phyloP scores from a whole-genome alignment of 495 filamentous ascomycete genomes.

The Neurospora cerealis region DNA sequence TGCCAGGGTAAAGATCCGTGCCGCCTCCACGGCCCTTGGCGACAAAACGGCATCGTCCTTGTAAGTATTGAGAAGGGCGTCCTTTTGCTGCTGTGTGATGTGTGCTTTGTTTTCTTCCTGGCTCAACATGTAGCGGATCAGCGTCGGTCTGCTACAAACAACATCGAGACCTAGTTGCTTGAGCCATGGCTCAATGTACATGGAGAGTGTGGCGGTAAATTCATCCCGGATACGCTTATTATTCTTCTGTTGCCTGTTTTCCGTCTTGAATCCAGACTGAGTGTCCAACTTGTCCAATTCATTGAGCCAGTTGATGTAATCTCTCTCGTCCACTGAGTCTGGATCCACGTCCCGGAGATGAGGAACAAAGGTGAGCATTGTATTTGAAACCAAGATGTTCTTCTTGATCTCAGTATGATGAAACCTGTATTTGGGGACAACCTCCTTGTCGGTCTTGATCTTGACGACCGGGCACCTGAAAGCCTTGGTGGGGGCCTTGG shows the following conservation, averaged over 20 bases:
- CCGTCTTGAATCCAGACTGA: slow-evolving; percentile 36
- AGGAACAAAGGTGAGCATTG: slow-evolving; percentile 38
- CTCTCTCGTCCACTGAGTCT: slow-evolving; percentile 28
- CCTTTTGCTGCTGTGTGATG: slow-evolving; percentile 36
- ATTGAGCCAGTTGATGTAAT: slow-evolving; percentile 35
- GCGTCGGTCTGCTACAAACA: slow-evolving; percentile 31
- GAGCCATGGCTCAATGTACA: slow-evolving; percentile 37
- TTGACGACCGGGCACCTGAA: slow-evolving; percentile 21
- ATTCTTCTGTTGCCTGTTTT: slow-evolving; percentile 29
- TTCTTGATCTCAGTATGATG: slow-evolving; percentile 42
- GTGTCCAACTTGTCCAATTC: slow-evolving; percentile 40
- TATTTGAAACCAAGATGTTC: slow-evolving; percentile 38
- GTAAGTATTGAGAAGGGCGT: slow-evolving; percentile 29
- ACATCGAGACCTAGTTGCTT: slow-evolving; percentile 26
- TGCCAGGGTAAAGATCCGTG: slow-evolving; percentile 32
- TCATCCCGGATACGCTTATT: slow-evolving; percentile 32
- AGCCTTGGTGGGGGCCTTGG: slow-evolving; percentile 27
- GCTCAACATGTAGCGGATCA: slow-evolving; percentile 34
- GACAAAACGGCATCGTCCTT: slow-evolving; percentile 21
- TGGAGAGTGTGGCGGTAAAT: slow-evolving; percentile 29
- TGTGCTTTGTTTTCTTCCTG: slow-evolving; percentile 25
- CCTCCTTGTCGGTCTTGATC: slow-evolving; percentile 30
- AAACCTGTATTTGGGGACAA: slow-evolving; percentile 33
- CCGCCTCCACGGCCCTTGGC: slow-evolving; percentile 23
- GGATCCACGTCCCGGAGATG: slow-evolving; percentile 38